Percentiles rank a stretch among this genome's conserved stretches.
Evolutionary conservation across 2,329 filamentous ascomycete genomes (phyloP).

Genomic region (Colletotrichum limetticola): DNA sequence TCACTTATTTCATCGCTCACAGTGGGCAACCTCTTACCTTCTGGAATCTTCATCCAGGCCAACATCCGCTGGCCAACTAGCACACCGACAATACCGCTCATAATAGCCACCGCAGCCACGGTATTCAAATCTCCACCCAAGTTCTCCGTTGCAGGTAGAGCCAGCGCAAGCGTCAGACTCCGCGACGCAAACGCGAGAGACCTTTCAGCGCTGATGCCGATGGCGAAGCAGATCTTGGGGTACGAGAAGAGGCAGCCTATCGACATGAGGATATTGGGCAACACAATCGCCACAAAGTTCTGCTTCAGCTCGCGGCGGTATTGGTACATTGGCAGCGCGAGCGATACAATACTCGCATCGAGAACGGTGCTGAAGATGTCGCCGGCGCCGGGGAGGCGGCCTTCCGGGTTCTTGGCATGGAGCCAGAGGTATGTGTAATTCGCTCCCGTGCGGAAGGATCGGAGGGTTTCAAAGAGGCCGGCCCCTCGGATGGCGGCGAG

Average conservation of each 20-base stretch:
- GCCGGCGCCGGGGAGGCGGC: constrained; percentile 61
- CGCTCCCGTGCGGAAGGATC: constrained; percentile 61
- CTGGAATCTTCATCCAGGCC: constrained; percentile 60
- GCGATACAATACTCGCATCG: constrained; percentile 67
- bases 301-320: constrained; percentile 65
- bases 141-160: constrained; percentile 65
- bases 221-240: constrained; percentile 62
- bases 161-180: constrained; percentile 69
- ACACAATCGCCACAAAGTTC: constrained; percentile 64
- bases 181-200: constrained; percentile 66
- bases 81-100: constrained; percentile 69
- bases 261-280: constrained; percentile 63
- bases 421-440: constrained; percentile 65
- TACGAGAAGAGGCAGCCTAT: constrained; percentile 67
- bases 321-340: constrained; percentile 70
- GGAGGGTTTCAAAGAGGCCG: constrained; percentile 52
- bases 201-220: constrained; percentile 64
- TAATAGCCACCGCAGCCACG: constrained; percentile 66
- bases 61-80: constrained; percentile 64
- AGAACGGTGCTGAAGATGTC: constrained; percentile 65
- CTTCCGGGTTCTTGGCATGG: constrained; percentile 38
- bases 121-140: constrained; percentile 67
- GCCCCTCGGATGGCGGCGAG: constrained; percentile 58
- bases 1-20: background rate
- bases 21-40: constrained; percentile 49